Base-by-base conservation (phyloP, 2,329 filamentous ascomycete species). In the Diplocarpon mali region DNA sequence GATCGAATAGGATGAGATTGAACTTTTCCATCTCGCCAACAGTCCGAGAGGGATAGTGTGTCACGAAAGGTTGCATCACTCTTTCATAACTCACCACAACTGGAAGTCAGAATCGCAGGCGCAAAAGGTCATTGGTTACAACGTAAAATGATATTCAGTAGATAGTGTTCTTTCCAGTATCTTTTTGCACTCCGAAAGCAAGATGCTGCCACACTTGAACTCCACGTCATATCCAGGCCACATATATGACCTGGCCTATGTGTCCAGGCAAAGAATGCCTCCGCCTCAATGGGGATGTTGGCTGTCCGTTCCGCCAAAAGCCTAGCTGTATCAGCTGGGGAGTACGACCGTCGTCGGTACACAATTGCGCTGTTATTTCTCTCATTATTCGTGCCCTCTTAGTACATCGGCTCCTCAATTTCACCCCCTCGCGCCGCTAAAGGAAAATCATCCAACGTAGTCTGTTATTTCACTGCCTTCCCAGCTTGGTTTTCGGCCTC, bases 401-500 rank as follows among this genome's bases (percentile, higher is more conserved):
- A 20, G 8, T 20, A 12, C 13, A 35, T 16, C 20, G 4, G 20
- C 13, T 29, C 16, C 37, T 37, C 27, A 14, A 5, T 5, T 29
- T 31, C 27, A 10, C 7, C 10, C 20, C 20, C 20, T 7, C n/a
- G n/a, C n/a, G n/a, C n/a, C n/a, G n/a, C n/a, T n/a, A n/a, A n/a
- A n/a, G n/a, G 7, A 24, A 24, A 7, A 24, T 24, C 7, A 24
- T 7, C 20, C 20, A 27, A 17, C 34, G 24, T 5, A 5, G n/a
- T 5, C 12, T 27, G 40, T 66, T 60, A 71, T 50, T 68, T 68
- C 41, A 64, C 66, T 53, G 64, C 66, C 54, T 72, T 72, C 40
- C 64, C 63, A 31, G 66, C 68, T 54, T 72, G 69, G 51, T 71
- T 68, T 38, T 69, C 67, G 42, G 69, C 69, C 56, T 72, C 70